Percentiles rank a stretch among this genome's conserved stretches.
phyloP scores from a whole-genome alignment of 1,139 yeast species.

The Protomyces arabidopsidicola region DNA sequence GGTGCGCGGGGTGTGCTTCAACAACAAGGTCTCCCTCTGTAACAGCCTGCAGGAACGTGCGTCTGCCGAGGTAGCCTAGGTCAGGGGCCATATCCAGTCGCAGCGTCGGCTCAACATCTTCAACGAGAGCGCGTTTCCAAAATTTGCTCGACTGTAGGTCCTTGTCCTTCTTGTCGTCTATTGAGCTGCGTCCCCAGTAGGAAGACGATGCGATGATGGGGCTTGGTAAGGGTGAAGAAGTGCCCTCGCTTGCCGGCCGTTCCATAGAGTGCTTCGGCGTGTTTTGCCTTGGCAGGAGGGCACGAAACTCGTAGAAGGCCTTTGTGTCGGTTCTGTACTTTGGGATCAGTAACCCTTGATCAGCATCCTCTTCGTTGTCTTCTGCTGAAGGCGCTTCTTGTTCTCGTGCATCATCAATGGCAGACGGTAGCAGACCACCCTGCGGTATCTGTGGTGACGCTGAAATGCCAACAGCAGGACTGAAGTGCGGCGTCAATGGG shows the following conservation, averaged over 20 bases:
- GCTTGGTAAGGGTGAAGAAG: background rate
- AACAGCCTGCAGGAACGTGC: conserved; percentile 59
- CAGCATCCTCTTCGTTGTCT: background rate
- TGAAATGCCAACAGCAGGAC: background rate
- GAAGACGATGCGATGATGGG: background rate
- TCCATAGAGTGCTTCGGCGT: background rate
- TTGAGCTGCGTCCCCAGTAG: background rate
- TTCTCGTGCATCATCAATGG: background rate
- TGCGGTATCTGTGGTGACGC: background rate
- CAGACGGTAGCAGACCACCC: background rate
- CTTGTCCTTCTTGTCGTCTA: conserved; percentile 9
- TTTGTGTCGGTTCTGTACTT: background rate
- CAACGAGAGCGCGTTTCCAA: conserved; percentile 60
- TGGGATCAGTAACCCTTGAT: background rate
- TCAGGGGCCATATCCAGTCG: conserved; percentile 59
- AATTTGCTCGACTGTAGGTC: conserved; percentile 49
- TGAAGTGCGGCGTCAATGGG: conserved; percentile 12
- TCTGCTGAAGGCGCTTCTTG: background rate
- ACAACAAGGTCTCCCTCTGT: conserved; percentile 76
- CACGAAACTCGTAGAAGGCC: background rate
- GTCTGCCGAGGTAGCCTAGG: conserved; percentile 54
- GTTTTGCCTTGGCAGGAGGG: background rate
- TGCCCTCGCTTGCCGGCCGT: background rate
- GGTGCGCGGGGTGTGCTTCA: conserved; percentile 70
- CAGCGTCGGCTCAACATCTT: conserved; percentile 74